Percentiles rank a stretch among this genome's conserved stretches.
Evolutionary conservation across 768 basidiomycete species (phyloP).

Genomic region (Panaeolus cyanescens): DNA sequence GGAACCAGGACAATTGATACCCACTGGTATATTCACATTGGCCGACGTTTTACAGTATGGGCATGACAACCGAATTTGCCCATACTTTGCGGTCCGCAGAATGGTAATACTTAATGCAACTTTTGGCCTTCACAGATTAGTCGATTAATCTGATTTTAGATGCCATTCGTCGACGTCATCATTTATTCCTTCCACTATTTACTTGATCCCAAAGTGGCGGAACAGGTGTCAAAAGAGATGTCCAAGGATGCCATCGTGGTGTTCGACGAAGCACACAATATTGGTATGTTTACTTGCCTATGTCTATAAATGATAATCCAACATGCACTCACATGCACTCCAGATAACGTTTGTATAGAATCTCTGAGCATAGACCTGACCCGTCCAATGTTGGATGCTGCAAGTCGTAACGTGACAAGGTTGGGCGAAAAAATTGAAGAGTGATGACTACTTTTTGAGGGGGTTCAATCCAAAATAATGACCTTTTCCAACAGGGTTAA

Average conservation of each 20-base stretch:
- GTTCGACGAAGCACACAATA: conserved; percentile 99
- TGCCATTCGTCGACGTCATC: conserved; percentile 93
- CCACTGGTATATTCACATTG: conserved; percentile 90
- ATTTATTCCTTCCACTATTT: conserved; percentile 99
- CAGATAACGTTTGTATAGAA: conserved; percentile 99
- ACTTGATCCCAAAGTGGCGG: conserved; percentile 97
- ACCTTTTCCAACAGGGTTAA: conserved; percentile 71
- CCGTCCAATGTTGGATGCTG: conserved; percentile 96
- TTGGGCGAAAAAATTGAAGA: conserved; percentile 94
- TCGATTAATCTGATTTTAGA: conserved; percentile 44
- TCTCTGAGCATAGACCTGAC: conserved; percentile 97
- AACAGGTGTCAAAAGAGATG: conserved; percentile 97
- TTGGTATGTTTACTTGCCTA: conserved; percentile 56
- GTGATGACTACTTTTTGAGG: conserved; percentile 46
- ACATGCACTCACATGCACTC: conserved; percentile 28
- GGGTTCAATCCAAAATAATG: neutral
- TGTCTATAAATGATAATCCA: neutral
- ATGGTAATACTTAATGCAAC: conserved; percentile 62
- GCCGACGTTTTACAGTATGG: conserved; percentile 92
- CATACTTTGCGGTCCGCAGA: conserved; percentile 93
- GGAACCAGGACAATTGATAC: conserved; percentile 81
- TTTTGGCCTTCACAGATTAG: neutral
- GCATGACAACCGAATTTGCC: conserved; percentile 82
- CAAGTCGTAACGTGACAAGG: conserved; percentile 82
- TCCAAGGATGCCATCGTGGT: conserved; percentile 98